Percentiles rank a stretch among this genome's conserved stretches.
Evolutionary conservation across 106 monocot genomes (phyloP).

Genomic region (Phalaenopsis equestris): DNA sequence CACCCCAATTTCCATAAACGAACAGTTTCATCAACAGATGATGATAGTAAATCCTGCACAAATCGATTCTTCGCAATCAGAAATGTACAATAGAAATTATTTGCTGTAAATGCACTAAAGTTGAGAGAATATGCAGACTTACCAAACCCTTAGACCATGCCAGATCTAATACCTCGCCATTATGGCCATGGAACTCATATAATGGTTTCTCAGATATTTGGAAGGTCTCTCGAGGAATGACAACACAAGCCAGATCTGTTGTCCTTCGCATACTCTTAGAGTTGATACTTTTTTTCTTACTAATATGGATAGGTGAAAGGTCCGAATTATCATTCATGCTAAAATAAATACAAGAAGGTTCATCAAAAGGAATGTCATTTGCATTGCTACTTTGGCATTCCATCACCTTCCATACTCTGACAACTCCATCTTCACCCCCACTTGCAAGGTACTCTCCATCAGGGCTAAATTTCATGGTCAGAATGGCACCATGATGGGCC

Average conservation of each 20-base stretch:
- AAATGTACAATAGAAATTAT: not conserved
- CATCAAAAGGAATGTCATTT: slow-evolving; percentile 37
- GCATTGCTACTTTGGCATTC: slow-evolving; percentile 19
- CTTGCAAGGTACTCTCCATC: slow-evolving; percentile 62
- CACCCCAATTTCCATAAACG: slow-evolving; percentile 55
- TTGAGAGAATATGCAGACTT: slow-evolving; percentile 12
- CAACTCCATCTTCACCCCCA: slow-evolving; percentile 77
- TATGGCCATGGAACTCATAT: slow-evolving; percentile 67
- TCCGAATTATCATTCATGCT: slow-evolving; percentile 35
- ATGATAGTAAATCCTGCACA: slow-evolving; percentile 61
- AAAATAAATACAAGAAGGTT: slow-evolving; percentile 61
- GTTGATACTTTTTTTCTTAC: slow-evolving; percentile 26
- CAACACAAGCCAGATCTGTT: slow-evolving; percentile 55
- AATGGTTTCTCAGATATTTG: slow-evolving; percentile 55
- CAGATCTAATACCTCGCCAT: slow-evolving; percentile 69
- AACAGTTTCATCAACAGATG: slow-evolving; percentile 64
- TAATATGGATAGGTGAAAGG: slow-evolving; percentile 27
- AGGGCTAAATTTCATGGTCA: slow-evolving; percentile 71
- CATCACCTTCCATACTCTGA: slow-evolving; percentile 58
- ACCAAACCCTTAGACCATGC: slow-evolving; percentile 56
- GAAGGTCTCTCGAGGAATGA: slow-evolving; percentile 52
- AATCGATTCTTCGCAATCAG: slow-evolving; percentile 4
- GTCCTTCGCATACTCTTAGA: slow-evolving; percentile 25
- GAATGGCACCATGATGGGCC: slow-evolving; percentile 64
- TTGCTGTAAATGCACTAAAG: not conserved